A percentile compares a stretch with the other conserved stretches of the same genome.
Evolutionary conservation across 2,329 filamentous ascomycete species (phyloP).

Genomic region (Blastomyces parvus): DNA sequence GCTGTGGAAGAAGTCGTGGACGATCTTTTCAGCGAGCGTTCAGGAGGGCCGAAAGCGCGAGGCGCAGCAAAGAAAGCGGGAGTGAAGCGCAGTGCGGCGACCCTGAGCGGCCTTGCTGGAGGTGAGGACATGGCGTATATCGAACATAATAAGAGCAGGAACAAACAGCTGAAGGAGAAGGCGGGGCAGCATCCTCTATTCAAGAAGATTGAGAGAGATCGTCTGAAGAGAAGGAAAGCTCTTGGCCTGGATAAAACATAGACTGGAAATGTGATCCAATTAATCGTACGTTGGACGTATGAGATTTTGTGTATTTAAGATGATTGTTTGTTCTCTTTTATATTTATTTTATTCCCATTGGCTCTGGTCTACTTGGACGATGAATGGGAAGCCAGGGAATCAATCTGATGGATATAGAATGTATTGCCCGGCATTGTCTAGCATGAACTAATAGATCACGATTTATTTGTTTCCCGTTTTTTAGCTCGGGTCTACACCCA

Average conservation of each 20-base stretch:
- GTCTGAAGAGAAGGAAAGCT: constrained; percentile 47
- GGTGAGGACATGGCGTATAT: constrained; percentile 97
- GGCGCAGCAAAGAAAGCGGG: constrained; percentile 45
- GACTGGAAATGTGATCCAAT: not conserved
- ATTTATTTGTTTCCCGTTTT: not conserved
- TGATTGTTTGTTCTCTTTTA: too few relatives aligned
- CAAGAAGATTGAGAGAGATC: constrained; percentile 55
- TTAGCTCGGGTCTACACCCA: not conserved
- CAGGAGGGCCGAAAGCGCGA: constrained; percentile 32
- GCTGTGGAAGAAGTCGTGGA: constrained; percentile 62
- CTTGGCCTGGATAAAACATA: constrained; percentile 17
- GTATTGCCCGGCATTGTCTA: not conserved
- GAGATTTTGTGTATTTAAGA: not conserved
- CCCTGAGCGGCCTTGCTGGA: constrained; percentile 74
- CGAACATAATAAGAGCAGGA: constrained; percentile 66
- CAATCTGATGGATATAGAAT: not conserved
- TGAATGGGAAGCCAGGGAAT: not conserved
- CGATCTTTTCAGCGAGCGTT: constrained; percentile 55
- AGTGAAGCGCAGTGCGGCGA: constrained; percentile 71
- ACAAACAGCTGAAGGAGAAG: constrained; percentile 57
- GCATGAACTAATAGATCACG: not conserved
- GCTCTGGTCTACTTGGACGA: not conserved
- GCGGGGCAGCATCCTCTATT: constrained; percentile 53
- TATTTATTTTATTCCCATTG: not conserved
- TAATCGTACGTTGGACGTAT: constrained; percentile 2